A percentile compares a stretch with the other conserved stretches of the same genome.
phyloP scores from a whole-genome alignment of 164 flowering plant genomes.

The Tetracentron sinense region DNA sequence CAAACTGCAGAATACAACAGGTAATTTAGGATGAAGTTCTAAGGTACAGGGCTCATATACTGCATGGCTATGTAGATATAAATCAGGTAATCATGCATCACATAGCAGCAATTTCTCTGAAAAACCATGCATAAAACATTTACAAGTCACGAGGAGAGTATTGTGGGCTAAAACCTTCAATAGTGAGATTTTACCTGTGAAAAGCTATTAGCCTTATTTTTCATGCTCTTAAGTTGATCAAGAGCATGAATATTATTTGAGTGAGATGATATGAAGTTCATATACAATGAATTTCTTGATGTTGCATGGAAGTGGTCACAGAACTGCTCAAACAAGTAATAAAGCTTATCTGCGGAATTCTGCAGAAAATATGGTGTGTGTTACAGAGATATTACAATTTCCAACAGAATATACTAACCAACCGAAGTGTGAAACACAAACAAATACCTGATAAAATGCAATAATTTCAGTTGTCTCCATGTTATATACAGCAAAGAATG shows the following conservation, averaged over 20 bases:
- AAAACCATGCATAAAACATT: background rate
- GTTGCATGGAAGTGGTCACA: constrained; percentile 73
- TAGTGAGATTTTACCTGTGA: constrained; percentile 47
- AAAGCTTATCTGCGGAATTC: constrained; percentile 88
- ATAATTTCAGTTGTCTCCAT: constrained; percentile 94
- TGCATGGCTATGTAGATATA: background rate
- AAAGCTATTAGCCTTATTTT: constrained; percentile 59
- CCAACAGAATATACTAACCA: background rate
- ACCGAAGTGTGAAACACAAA: constrained; percentile 6
- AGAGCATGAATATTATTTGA: constrained; percentile 81
- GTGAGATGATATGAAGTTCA: constrained; percentile 90
- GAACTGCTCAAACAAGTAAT: constrained; percentile 74
- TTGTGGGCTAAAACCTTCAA: background rate
- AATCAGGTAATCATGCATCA: background rate
- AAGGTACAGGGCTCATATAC: background rate
- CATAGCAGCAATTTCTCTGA: background rate
- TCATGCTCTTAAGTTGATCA: constrained; percentile 64
- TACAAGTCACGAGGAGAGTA: background rate
- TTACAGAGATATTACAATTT: constrained; percentile 4
- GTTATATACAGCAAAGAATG: constrained; percentile 93
- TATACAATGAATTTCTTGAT: constrained; percentile 45
- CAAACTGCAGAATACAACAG: constrained; percentile 56
- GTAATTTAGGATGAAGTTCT: constrained; percentile 1
- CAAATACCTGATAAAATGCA: constrained; percentile 82
- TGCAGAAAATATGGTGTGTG: constrained; percentile 25